Conservation (phyloP, 2,329 filamentous ascomycete species). For the Talaromyces sp. region DNA sequence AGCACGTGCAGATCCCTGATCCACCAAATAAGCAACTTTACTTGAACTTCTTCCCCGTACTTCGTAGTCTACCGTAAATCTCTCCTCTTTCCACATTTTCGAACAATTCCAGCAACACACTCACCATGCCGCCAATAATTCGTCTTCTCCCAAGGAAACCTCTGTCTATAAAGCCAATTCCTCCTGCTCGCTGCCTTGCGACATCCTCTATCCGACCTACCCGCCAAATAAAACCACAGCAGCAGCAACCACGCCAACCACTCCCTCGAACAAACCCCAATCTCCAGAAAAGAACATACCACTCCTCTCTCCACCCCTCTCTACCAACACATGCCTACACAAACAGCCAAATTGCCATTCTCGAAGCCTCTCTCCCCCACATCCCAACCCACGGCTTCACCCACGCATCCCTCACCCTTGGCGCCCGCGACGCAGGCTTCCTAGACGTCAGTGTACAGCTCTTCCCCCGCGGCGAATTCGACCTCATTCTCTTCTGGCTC, state of each 20-base stretch:
- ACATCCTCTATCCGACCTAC: conserved; percentile 7
- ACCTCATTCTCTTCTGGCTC: conserved; percentile 65
- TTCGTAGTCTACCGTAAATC: conserved; percentile 6
- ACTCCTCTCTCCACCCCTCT: conserved; percentile 72
- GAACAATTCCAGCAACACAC: no score
- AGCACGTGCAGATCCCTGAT: conserved; percentile 18
- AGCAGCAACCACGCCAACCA: not conserved
- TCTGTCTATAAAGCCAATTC: not conserved
- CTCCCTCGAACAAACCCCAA: not conserved
- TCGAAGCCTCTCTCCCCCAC: conserved; percentile 76
- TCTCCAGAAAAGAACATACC: conserved; percentile 55
- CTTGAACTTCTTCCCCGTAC: conserved; percentile 5
- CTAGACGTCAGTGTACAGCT: conserved; percentile 83
- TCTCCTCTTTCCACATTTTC: conserved; percentile 1
- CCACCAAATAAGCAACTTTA: conserved; percentile 10
- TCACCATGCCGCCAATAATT: conserved; percentile 18
- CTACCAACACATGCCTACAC: conserved; percentile 60
- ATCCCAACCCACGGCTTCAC: conserved; percentile 85
- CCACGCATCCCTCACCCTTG: conserved; percentile 68
- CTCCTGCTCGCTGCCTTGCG: not conserved
- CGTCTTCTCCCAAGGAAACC: conserved; percentile 11
- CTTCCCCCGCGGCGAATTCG: conserved; percentile 77
- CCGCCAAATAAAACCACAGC: not conserved
- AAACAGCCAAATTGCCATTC: conserved; percentile 71
- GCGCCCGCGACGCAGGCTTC: conserved; percentile 82